A percentile compares a stretch with the other conserved stretches of the same genome.
Conservation (phyloP, 176 grass and related monocot species). For the Carex kokanica region DNA sequence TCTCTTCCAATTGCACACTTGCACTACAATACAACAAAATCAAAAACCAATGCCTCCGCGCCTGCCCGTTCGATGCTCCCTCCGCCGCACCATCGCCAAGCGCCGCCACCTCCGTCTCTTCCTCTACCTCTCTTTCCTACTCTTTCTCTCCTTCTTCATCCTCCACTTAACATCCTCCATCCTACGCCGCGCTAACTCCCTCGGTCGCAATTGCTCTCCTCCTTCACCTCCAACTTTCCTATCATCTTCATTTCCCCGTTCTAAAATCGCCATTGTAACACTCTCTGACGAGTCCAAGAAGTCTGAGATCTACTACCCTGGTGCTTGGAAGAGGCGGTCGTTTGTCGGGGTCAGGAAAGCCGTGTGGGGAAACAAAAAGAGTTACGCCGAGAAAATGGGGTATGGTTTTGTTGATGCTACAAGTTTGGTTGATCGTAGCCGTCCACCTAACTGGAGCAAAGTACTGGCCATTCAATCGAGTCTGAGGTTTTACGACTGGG, state of each 20-base stretch:
- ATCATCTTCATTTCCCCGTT: not conserved
- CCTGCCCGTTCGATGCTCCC: constrained; percentile 6
- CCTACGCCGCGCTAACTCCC: constrained; percentile 52
- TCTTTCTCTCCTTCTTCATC: constrained; percentile 30
- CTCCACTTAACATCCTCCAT: not conserved
- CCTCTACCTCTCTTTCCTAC: constrained; percentile 1
- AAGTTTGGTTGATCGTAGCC: constrained; percentile 41
- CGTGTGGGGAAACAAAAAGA: constrained; percentile 53
- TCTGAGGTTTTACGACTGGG: constrained; percentile 63
- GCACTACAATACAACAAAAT: not conserved
- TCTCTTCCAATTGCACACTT: too few species aligned
- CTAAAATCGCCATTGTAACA: constrained; percentile 50
- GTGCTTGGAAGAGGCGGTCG: constrained; percentile 29
- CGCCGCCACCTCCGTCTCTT: not conserved
- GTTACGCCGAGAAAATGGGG: constrained; percentile 45
- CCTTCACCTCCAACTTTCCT: not conserved
- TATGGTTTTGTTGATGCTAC: constrained; percentile 48
- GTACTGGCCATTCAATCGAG: constrained; percentile 48
- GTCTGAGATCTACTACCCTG: not conserved
- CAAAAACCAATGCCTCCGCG: not conserved
- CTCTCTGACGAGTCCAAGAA: constrained; percentile 52
- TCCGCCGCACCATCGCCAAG: not conserved
- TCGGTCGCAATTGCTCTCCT: constrained; percentile 32
- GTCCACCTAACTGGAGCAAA: constrained; percentile 86
- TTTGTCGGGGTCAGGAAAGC: constrained; percentile 54